These are phyloP conservation scores for Ascochyta viciae-villosae DNA, from an alignment of 2,329 filamentous ascomycete genomes.

Conservation along the genomic window DNA sequence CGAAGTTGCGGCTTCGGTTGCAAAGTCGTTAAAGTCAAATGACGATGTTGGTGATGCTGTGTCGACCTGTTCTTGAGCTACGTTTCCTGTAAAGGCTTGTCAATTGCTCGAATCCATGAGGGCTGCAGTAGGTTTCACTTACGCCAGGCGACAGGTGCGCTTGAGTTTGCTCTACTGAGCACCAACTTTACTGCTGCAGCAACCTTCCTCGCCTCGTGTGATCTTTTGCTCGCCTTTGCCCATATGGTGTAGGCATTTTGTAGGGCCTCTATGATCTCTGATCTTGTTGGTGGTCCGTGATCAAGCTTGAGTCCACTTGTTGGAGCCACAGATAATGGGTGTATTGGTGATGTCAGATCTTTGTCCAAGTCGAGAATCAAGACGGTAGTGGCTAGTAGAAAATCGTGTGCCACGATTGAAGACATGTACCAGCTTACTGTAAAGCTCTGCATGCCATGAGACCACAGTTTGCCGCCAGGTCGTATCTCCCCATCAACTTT, in stretches of 20 bases:
- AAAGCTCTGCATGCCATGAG: slow-evolving; percentile 41
- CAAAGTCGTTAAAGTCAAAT: slow-evolving; percentile 27
- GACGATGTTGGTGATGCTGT: slow-evolving; percentile 19
- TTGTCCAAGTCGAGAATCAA: slow-evolving; percentile 54
- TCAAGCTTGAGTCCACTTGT: slow-evolving; percentile 27
- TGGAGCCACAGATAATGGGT: neutral
- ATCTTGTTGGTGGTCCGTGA: slow-evolving; percentile 29
- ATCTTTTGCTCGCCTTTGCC: slow-evolving; percentile 32
- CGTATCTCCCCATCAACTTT: slow-evolving; percentile 52
- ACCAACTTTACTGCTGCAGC: slow-evolving; percentile 38
- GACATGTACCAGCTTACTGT: slow-evolving; percentile 54
- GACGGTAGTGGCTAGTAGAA: slow-evolving; percentile 58
- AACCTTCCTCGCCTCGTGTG: slow-evolving; percentile 42
- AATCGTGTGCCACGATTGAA: slow-evolving; percentile 55
- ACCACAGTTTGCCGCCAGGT: slow-evolving; percentile 46
- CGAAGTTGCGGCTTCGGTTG: neutral
- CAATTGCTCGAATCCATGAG: neutral
- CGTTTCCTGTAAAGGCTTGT: slow-evolving; percentile 4
- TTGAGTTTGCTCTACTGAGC: slow-evolving; percentile 30
- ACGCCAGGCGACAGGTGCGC: slow-evolving; percentile 11
- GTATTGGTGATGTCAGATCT: slow-evolving; percentile 29
- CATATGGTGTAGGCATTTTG: slow-evolving; percentile 34
- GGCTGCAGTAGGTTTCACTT: neutral
- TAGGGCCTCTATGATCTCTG: slow-evolving; percentile 35
- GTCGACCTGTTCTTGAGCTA: slow-evolving; percentile 1